Percentiles rank a stretch among this genome's conserved stretches.
Evolutionary conservation across 257 asterid genomes (phyloP).

Genomic region (Sherardia arvensis): DNA sequence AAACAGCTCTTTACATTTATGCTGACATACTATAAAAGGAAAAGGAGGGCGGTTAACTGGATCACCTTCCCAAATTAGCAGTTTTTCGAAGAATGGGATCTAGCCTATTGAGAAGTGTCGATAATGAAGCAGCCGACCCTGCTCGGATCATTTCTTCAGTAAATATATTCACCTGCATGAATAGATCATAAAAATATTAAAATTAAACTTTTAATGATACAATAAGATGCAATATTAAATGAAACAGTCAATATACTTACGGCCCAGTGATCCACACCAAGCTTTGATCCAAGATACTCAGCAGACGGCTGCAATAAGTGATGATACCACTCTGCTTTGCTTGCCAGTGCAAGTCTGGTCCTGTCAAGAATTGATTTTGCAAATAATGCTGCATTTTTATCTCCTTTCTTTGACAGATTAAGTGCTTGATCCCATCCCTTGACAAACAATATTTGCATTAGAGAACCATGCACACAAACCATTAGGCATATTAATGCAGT

Average conservation of each 20-base stretch:
- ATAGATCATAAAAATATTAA: slow-evolving; percentile 12
- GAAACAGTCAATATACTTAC: slow-evolving; percentile 50
- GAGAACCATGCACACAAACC: background rate
- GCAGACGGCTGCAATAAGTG: slow-evolving; percentile 93
- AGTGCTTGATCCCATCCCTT: slow-evolving; percentile 92
- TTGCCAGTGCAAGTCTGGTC: slow-evolving; percentile 81
- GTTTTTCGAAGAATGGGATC: slow-evolving; percentile 91
- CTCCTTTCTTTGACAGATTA: slow-evolving; percentile 49
- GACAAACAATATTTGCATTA: slow-evolving; percentile 10
- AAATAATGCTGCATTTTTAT: slow-evolving; percentile 76
- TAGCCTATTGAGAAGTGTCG: slow-evolving; percentile 89
- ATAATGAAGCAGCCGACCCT: slow-evolving; percentile 95
- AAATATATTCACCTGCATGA: slow-evolving; percentile 71
- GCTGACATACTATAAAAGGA: slow-evolving; percentile 6
- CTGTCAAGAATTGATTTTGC: slow-evolving; percentile 94
- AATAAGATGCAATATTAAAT: slow-evolving; percentile 3
- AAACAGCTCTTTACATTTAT: background rate
- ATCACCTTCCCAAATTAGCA: slow-evolving; percentile 91
- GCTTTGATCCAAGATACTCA: slow-evolving; percentile 83
- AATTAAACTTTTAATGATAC: too few species aligned
- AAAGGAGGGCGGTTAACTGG: slow-evolving; percentile 2
- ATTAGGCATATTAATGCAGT: background rate
- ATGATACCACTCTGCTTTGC: slow-evolving; percentile 85
- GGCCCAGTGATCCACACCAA: slow-evolving; percentile 82
- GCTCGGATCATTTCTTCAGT: slow-evolving; percentile 97